A percentile compares a stretch with the other conserved stretches of the same genome.
Conservation (phyloP, 1,284 basidiomycete genomes). For the Tilletia setariae region DNA sequence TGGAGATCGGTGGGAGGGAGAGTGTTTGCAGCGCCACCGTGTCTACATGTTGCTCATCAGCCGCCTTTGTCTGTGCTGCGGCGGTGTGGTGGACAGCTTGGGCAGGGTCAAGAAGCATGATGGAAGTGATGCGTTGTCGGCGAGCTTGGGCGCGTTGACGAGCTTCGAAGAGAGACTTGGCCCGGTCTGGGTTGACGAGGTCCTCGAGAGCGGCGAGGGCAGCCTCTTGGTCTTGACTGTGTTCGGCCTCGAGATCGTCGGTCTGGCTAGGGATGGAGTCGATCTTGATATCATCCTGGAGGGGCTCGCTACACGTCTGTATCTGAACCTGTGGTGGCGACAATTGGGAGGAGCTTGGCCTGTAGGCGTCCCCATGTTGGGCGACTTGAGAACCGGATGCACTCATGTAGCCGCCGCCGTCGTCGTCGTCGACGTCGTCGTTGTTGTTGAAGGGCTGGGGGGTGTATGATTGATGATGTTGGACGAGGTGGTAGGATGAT, state of each 20-base stretch:
- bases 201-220: slow-evolving; percentile 5
- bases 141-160: neutral
- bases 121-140: neutral
- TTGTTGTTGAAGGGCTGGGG: neutral
- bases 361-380: neutral
- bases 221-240: neutral
- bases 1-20: neutral
- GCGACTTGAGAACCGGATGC: neutral
- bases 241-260: neutral
- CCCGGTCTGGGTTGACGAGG: slow-evolving; percentile 11
- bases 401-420: slow-evolving; percentile 5
- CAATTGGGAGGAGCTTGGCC: neutral
- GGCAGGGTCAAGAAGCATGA: neutral
- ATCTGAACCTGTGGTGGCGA: neutral
- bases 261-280: neutral
- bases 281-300: neutral
- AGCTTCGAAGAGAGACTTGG: neutral
- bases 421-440: neutral
- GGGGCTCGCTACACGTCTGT: neutral
- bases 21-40: too few species aligned
- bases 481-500: neutral
- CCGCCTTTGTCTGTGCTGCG: too few species aligned
- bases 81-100: neutral
- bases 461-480: neutral
- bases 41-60: too few species aligned